Percentiles rank a stretch among this genome's conserved stretches.
phyloP scores from a whole-genome alignment of 2,329 filamentous ascomycete species.

The Venturia asperata region DNA sequence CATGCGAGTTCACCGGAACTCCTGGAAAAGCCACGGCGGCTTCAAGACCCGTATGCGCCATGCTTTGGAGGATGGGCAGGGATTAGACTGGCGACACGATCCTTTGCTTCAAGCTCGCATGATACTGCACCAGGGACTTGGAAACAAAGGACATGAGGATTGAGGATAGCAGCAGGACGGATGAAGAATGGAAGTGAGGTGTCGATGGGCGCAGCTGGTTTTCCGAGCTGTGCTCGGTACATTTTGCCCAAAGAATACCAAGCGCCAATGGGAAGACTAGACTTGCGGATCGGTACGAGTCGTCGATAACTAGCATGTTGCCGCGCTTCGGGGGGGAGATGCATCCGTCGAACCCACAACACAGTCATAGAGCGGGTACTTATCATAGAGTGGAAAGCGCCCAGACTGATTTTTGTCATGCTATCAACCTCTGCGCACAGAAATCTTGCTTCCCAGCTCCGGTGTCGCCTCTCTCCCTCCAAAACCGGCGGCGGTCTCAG shows the following conservation, averaged over 20 bases:
- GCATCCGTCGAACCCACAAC: background rate
- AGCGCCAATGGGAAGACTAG: slow-evolving; percentile 2
- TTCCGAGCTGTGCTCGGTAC: background rate
- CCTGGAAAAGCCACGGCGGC: background rate
- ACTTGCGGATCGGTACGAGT: slow-evolving; percentile 1
- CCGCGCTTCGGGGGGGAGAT: background rate
- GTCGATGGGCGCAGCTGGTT: background rate
- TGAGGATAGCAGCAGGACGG: background rate
- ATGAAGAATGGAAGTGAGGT: background rate
- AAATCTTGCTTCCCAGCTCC: background rate
- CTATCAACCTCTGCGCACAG: background rate
- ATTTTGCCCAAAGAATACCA: background rate
- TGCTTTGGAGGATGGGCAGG: background rate
- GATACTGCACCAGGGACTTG: background rate
- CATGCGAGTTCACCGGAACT: background rate
- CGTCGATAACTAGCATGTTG: background rate
- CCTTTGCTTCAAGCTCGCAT: background rate
- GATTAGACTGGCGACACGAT: background rate
- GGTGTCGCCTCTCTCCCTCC: background rate
- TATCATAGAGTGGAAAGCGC: background rate
- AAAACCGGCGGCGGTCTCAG: too few species aligned
- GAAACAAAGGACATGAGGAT: background rate
- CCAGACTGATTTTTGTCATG: background rate
- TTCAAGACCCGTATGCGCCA: background rate
- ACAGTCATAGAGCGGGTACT: background rate